Base-by-base conservation (phyloP, 2,329 filamentous ascomycete species). In the Ustilaginoidea virens region DNA sequence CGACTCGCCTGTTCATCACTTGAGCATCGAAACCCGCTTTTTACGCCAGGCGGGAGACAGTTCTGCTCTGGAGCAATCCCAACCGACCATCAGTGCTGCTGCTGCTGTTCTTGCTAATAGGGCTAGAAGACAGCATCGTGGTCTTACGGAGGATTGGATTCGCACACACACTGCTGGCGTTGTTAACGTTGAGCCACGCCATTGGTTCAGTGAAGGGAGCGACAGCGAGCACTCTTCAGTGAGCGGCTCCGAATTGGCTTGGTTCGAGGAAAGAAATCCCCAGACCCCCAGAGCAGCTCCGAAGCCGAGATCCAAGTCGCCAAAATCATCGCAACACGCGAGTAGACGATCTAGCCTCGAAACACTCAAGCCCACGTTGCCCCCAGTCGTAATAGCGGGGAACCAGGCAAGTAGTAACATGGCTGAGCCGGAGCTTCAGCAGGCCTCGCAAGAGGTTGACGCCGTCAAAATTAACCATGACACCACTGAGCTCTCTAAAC, bases 101-200 rank as follows among this genome's bases (percentile, higher is more conserved):
- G 71, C 70, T 17, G 66, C 69, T 7, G 69, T 76, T 15, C 65
- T 77, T 36, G 69, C 68, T 27, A 76, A 75, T 42, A 64, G 72
- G 39, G 72, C 63, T 27, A 56, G 72, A 45, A 57, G 73, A 47
- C 61, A 67, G 32, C 58, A 63, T 11, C 60, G 63, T 39, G 73
- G 76, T 34, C 66, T 86, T 30, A 83, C 79, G 0, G 78, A 86
- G 51, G 79, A 85, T 58, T 87, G 81, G 81, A 83, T 90, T 39
- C 77, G 80, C 35, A 78, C 81, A 36, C 82, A 86, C 46, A 74
- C 81, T n/a, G 68, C 75, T n/a, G 68, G 69, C 38, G 71, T 77
- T 39, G 66, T 65, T 39, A 66, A 73, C 40, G 69, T 67, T 18
- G 80, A 90, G 48, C 70, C 72, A 39, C 73, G 71, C 36, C 77